Percentiles rank a stretch among this genome's conserved stretches.
Conservation (phyloP, 2,329 filamentous ascomycete species). For the Pyricularia sp. region DNA sequence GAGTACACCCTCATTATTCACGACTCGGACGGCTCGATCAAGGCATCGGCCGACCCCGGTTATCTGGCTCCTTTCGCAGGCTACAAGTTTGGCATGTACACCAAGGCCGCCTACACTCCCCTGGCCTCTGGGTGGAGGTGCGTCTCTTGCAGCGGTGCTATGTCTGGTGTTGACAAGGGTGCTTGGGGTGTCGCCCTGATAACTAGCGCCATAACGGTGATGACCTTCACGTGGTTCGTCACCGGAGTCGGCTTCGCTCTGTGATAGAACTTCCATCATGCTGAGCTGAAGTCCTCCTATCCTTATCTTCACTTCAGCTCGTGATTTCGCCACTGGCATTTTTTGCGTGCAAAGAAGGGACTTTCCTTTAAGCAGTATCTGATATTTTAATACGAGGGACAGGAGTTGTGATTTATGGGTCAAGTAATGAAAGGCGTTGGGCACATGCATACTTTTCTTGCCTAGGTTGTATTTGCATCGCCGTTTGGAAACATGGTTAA, state of each 20-base stretch:
- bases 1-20: conserved; percentile 54
- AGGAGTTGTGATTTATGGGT: neutral
- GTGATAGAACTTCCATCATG: conserved; percentile 9
- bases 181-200: conserved; percentile 40
- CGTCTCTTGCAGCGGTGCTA: conserved; percentile 45
- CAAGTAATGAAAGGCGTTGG: neutral
- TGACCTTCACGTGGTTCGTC: conserved; percentile 58
- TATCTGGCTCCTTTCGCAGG: conserved; percentile 39
- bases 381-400: neutral
- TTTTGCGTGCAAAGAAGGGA: neutral
- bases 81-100: conserved; percentile 52
- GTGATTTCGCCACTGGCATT: neutral
- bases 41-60: conserved; percentile 41
- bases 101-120: conserved; percentile 38
- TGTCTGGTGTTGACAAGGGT: conserved; percentile 34
- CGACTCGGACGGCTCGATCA: conserved; percentile 44
- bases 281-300: neutral
- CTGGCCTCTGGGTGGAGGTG: conserved; percentile 42
- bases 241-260: conserved; percentile 38
- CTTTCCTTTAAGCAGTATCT: neutral
- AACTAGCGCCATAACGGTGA: conserved; percentile 46
- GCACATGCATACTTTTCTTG: neutral
- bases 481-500: neutral
- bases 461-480: neutral
- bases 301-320: neutral